Conservation (phyloP, 2,329 filamentous ascomycete genomes). For the Falciphora oryzae region DNA sequence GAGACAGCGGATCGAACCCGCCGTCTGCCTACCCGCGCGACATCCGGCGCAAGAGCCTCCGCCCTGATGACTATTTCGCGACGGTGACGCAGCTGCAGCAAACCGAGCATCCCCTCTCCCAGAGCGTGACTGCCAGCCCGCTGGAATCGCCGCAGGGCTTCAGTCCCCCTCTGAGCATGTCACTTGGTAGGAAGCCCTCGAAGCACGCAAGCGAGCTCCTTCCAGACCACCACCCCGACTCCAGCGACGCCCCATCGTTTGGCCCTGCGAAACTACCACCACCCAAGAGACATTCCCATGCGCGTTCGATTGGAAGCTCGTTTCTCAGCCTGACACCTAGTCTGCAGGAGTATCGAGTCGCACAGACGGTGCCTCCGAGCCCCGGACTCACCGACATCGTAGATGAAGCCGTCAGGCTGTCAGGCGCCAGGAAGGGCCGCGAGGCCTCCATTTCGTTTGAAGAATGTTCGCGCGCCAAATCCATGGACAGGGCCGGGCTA, state of each 20-base stretch:
- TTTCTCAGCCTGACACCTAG: conserved; percentile 36
- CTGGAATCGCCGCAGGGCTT: conserved; percentile 36
- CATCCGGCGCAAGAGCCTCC: conserved; percentile 46
- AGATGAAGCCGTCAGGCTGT: conserved; percentile 17
- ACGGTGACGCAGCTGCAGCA: conserved; percentile 35
- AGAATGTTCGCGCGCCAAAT: conserved; percentile 50
- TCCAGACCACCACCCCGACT: conserved; percentile 17
- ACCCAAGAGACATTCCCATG: conserved; percentile 30
- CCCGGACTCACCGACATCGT: conserved; percentile 29
- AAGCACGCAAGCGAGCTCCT: conserved; percentile 24
- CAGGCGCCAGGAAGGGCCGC: conserved; percentile 5
- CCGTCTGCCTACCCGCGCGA: conserved; percentile 49
- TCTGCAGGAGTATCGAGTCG: conserved; percentile 14
- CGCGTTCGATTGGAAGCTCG: conserved; percentile 38
- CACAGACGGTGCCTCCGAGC: conserved; percentile 30
- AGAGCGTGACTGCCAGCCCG: conserved; percentile 67
- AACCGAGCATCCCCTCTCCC: conserved; percentile 66
- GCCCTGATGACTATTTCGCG: conserved; percentile 50
- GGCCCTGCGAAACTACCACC: background rate
- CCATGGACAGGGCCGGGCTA: conserved; percentile 53
- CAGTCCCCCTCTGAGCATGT: conserved; percentile 19
- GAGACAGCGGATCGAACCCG: conserved; percentile 43
- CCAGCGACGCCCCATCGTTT: conserved; percentile 21
- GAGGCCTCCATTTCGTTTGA: conserved; percentile 25
- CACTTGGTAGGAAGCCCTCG: conserved; percentile 1